Percentiles rank a stretch among this genome's conserved stretches.
These are phyloP conservation scores for Ceratobasidium sp. DNA, from an alignment of 1,284 basidiomycete genomes.

Conservation along the genomic window DNA sequence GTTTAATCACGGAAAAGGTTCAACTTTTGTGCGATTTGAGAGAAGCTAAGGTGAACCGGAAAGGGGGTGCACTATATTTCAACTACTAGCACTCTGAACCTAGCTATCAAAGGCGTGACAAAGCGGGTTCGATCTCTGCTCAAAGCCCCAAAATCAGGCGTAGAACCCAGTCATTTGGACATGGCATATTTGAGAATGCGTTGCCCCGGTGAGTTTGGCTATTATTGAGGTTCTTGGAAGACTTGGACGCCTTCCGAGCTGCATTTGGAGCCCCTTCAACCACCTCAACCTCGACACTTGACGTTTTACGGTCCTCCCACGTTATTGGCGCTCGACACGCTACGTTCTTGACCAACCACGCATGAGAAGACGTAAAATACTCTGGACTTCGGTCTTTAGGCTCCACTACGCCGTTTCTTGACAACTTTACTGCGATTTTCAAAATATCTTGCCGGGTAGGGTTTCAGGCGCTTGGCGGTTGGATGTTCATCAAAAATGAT, in stretches of 20 bases:
- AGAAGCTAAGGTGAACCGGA: not conserved
- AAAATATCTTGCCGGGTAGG: not conserved
- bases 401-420: conserved; percentile 39
- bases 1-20: conserved; percentile 22
- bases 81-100: conserved; percentile 28
- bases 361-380: conserved; percentile 45
- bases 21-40: conserved; percentile 42
- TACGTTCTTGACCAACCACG: conserved; percentile 47
- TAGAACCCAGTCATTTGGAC: not conserved
- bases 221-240: not conserved
- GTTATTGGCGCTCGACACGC: conserved; percentile 44
- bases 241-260: conserved; percentile 6
- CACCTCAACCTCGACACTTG: conserved; percentile 40
- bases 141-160: not conserved
- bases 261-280: conserved; percentile 48
- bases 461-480: not conserved
- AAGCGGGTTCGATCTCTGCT: conserved; percentile 24
- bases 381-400: conserved; percentile 46
- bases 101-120: conserved; percentile 37
- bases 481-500: not conserved
- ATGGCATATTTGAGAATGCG: conserved; percentile 19
- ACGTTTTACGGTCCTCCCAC: conserved; percentile 29
- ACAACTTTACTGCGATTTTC: too few species aligned
- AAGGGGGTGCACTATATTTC: conserved; percentile 10
- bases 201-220: conserved; percentile 44